Base-by-base conservation (phyloP, 768 basidiomycete species). In the Xerocomellus intermedius region DNA sequence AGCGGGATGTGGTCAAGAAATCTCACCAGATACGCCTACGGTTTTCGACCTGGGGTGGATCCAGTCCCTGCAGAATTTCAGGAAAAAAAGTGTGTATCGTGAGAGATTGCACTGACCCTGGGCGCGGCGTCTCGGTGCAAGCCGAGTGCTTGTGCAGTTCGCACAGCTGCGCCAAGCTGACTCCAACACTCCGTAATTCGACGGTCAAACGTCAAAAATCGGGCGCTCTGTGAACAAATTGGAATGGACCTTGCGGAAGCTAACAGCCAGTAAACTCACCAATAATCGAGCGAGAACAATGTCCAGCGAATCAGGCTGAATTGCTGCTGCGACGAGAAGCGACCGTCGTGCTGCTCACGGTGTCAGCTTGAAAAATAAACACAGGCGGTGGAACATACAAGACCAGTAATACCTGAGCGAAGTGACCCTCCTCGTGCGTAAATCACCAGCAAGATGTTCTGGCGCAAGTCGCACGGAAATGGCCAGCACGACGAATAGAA, bases 151-250 rank as follows among this genome's bases (percentile, higher is more conserved):
- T 96, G 94, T 9, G 94, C 94, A 32, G 94, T 97, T 55, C 94
- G 75, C 14, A 98, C 87, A 45, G 92, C 92, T 7, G 94, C 94
- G 35, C 94, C 94, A 17, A 98, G 77, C 64, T 96, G 93, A 68
- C 91, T 93, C 93, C 94, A 98, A 64, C 94, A 94, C 73, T 97
- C 94, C 8, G 94, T 94, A 55, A 96, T 89, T 44, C 90, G 84
- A 45, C 89, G 83, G 66, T 92, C 89, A 64, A 91, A 82, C 5
- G 81, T 77, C 46, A 84, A 67, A 62, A 83, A 82, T 59, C 90
- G 76, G 50, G 93, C 91, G 48, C 82, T 84, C 84, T 86, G 61
- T 19, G n/a, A 50, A 54, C 26, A 58, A 57, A 48, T 68, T 48
- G 56, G 57, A 53, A 55, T 24, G 30, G 48, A 39, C 21, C 21